Percentiles rank a stretch among this genome's conserved stretches.
Evolutionary conservation across 1,284 basidiomycete genomes (phyloP).

Genomic region (Nidula niveotomentosa): DNA sequence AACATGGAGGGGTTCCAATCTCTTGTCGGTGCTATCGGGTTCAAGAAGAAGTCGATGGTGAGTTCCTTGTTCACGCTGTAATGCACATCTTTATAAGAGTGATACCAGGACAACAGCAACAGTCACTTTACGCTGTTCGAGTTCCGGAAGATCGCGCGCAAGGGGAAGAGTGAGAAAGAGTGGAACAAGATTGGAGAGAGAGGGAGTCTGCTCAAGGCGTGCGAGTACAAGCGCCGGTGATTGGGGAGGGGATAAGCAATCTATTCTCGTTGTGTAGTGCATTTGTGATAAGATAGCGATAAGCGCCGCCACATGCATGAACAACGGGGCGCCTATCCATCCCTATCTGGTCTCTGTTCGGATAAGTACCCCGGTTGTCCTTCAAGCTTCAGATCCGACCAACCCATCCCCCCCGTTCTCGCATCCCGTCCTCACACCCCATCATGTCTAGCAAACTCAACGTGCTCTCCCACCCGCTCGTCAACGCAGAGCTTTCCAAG

Average conservation of each 20-base stretch:
- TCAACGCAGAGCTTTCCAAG: constrained; percentile 71
- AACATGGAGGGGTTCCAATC: constrained; percentile 76
- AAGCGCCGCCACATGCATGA: neutral
- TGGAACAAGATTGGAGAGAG: constrained; percentile 63
- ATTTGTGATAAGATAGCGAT: neutral
- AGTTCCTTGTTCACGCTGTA: constrained; percentile 12
- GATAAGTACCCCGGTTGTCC: constrained; percentile 5
- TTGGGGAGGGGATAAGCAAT: neutral
- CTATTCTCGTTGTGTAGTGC: neutral
- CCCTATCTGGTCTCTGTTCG: neutral
- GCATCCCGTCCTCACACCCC: constrained; percentile 6
- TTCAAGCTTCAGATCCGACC: neutral
- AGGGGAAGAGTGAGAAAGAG: constrained; percentile 52
- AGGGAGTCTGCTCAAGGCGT: constrained; percentile 81
- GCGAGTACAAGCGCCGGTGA: constrained; percentile 95
- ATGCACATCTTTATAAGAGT: neutral
- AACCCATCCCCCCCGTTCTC: neutral
- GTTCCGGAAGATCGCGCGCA: constrained; percentile 68
- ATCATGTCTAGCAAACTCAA: constrained; percentile 40
- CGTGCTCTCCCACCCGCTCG: constrained; percentile 69
- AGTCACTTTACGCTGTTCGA: constrained; percentile 90
- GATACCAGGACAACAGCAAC: constrained; percentile 71
- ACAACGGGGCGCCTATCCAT: neutral
- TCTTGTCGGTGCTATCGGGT: constrained; percentile 77
- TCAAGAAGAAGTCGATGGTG: constrained; percentile 77